Evolutionary conservation across 257 asterid genomes (phyloP), one percentile per base, ranked within the genome.

Genomic region (Parsonsia alboflavescens): DNA sequence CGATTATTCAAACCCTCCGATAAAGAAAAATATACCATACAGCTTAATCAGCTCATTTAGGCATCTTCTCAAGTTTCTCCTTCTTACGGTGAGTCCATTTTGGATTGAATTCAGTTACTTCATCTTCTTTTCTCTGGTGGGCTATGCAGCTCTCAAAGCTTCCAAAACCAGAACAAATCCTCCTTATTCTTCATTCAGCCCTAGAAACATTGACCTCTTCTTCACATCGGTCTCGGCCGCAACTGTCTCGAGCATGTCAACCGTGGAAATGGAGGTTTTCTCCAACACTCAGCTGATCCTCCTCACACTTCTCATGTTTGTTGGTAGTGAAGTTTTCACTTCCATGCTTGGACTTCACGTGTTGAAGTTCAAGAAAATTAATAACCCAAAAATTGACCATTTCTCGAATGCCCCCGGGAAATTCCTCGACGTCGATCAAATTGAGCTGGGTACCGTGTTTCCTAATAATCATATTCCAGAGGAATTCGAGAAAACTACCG

Each of bases 241-340:
- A 19, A 86, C 89, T 0, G 84, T 86, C 56, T 82, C 92, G 1
- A 88, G 92, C 82, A 76, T 84, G 83, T 76, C 90, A 42, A 79
- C 89, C 0, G 62, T 84, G 0, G 90, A 88, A 63, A 88, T 86
- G 90, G 92, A 84, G 76, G 78, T 71, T n/a, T 86, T 88, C 49
- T 86, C 92, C 57, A 68, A 79, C 42, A 16, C 61, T 12, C 92
- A 88, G 36, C 89, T 88, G 30, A 21, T 86, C 7, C 15, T 88
- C 36, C 22, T 86, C 6, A 86, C 84, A 33, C 3, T 82, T 44
- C 44, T 88, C 45, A 88, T 86, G 89, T 73, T 86, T 46, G 1
- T 42, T 1, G 90, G 92, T 15, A 90, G 90, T 4, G 90, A 86
- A 71, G 83, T 82, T 26, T 86, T 86, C 64, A 72, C 77, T 1